Evolutionary conservation across 441 rosid species (phyloP), one percentile per base, ranked within the genome.

Genomic region (Flueggea neowawraea): DNA sequence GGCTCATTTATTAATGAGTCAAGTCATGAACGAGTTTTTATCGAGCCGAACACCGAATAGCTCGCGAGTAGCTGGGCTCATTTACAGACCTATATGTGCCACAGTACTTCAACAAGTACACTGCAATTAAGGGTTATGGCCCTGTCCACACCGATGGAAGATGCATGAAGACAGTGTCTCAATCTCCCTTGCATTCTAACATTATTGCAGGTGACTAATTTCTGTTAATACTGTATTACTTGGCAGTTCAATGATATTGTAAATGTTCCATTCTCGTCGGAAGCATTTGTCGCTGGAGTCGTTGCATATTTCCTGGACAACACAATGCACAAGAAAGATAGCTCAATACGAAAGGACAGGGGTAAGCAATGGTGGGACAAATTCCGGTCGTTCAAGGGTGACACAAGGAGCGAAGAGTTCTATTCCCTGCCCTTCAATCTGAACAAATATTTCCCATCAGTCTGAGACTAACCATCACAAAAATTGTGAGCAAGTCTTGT

Each of bases 331-430:
- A 73, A 65, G 64, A 89, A 69, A 72, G 88, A 80, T 43, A 57
- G 67, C 52, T 33, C 72, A 13, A 64, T 86, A 60, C 84, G 87
- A 85, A 95, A 91, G 77, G 99, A 95, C 80, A 52, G 98, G 61
- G 99, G 98, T 43, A 90, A 82, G 76, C 96, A 89, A 72, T 95
- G 99, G 99, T 95, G 99, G 99, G 93, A 84, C 73, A 91, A 54
- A 57, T 95, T 88, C 95, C 57, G 74, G 76, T 69, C 87, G 22
- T 95, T 72, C 89, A 66, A 87, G 68, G 78, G 75, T 0, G 99
- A 95, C 64, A 10, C 82, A 0, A 86, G 99, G 72, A 95, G 85
- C 32, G 85, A 78, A 55, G 99, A 95, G 64, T 95, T 90, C 73
- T 95, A 95, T 69, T 84, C 97, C 59, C 82, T 95, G 67, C 99